A percentile compares a stretch with the other conserved stretches of the same genome.
These are phyloP conservation scores for Exsudoporus floridanus DNA, from an alignment of 1,284 basidiomycete genomes.

Conservation along the genomic window DNA sequence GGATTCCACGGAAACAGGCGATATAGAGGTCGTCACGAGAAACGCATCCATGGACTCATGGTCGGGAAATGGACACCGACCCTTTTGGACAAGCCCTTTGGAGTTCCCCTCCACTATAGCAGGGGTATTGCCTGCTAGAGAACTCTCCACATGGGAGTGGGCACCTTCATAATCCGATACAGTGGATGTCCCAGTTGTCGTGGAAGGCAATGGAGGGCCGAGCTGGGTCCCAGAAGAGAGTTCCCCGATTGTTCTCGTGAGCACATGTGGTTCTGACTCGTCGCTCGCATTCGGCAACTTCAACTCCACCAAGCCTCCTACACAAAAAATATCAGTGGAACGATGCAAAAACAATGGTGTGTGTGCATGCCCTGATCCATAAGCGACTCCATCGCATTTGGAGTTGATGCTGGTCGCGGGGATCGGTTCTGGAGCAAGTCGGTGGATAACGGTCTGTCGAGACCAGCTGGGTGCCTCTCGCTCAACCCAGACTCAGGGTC, in stretches of 20 bases:
- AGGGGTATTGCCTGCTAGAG: conserved; percentile 1
- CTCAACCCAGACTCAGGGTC: conserved; percentile 31
- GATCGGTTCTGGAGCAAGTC: conserved; percentile 22
- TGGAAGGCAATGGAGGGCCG: conserved; percentile 38
- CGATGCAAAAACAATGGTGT: not conserved
- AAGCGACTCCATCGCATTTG: conserved; percentile 58
- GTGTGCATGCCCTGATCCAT: conserved; percentile 63
- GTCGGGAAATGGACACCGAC: conserved; percentile 2
- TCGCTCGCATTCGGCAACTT: conserved; percentile 42
- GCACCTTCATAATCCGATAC: not conserved
- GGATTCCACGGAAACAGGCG: conserved; percentile 5
- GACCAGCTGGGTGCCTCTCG: conserved; percentile 20
- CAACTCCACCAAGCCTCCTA: conserved; percentile 63
- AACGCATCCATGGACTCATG: conserved; percentile 1
- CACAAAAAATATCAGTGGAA: not conserved
- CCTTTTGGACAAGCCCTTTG: conserved; percentile 1
- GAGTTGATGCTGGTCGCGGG: conserved; percentile 30
- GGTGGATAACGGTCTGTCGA: conserved; percentile 30
- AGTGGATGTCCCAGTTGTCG: conserved; percentile 5
- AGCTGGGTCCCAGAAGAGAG: conserved; percentile 46
- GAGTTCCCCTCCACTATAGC: conserved; percentile 11
- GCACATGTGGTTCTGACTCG: conserved; percentile 41
- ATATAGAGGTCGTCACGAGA: not conserved
- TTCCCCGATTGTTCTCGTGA: conserved; percentile 49
- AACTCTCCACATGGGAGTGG: not conserved